These are phyloP conservation scores for Exophiala phaeomuriformis DNA, from an alignment of 2,329 filamentous ascomycete genomes.

Conservation along the genomic window DNA sequence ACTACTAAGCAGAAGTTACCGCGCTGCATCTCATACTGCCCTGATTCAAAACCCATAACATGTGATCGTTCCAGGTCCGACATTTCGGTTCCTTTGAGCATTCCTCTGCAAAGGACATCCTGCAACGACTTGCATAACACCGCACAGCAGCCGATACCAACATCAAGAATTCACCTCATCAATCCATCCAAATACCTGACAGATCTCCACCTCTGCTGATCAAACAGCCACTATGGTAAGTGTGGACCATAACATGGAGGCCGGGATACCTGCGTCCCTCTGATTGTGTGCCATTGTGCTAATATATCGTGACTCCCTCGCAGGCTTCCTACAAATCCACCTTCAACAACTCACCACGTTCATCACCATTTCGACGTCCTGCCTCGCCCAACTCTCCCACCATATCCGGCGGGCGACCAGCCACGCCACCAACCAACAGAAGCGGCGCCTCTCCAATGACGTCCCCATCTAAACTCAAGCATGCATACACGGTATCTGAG, in stretches of 20 bases:
- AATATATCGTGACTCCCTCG: constrained; percentile 1
- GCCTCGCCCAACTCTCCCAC: constrained; percentile 58
- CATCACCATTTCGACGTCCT: constrained; percentile 61
- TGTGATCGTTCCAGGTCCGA: no score
- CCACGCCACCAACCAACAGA: constrained; percentile 41
- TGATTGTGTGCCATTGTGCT: background rate
- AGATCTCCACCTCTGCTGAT: background rate
- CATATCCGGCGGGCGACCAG: constrained; percentile 42
- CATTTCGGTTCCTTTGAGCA: no score
- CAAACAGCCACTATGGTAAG: constrained; percentile 13
- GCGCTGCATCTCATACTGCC: no score
- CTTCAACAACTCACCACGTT: constrained; percentile 58
- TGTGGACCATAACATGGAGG: background rate
- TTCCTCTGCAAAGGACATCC: no score
- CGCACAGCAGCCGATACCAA: no score
- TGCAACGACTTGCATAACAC: no score
- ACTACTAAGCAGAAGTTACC: no score
- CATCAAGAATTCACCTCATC: no score
- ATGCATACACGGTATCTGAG: constrained; percentile 40
- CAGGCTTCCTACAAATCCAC: constrained; percentile 23
- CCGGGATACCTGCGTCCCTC: background rate
- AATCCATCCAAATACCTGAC: background rate
- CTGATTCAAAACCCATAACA: no score
- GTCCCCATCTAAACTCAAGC: constrained; percentile 43
- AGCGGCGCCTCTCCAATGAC: constrained; percentile 37